Percentiles rank a stretch among this genome's conserved stretches.
These are phyloP conservation scores for Pterulicium gracile DNA, from an alignment of 1,284 basidiomycete genomes.

Conservation along the genomic window DNA sequence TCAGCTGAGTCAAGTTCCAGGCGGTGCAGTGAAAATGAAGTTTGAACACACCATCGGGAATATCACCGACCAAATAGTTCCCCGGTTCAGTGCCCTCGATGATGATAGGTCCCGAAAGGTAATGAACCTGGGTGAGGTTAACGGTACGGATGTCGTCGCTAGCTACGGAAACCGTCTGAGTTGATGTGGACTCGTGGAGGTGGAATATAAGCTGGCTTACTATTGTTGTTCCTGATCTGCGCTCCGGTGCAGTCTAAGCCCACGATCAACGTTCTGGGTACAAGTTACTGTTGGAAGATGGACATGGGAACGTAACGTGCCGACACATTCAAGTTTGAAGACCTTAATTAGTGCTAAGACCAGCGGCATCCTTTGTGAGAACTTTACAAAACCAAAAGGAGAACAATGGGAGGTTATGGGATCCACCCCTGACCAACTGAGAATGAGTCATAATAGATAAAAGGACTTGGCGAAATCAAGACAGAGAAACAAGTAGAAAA, in stretches of 20 bases:
- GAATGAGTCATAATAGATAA: too few species aligned
- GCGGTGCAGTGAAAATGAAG: not conserved
- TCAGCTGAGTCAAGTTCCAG: not conserved
- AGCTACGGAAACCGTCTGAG: slow-evolving; percentile 20
- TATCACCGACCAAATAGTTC: slow-evolving; percentile 71
- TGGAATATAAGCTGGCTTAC: slow-evolving; percentile 23
- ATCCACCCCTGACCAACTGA: too few species aligned
- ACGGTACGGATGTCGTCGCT: slow-evolving; percentile 62
- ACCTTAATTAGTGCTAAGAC: slow-evolving; percentile 24
- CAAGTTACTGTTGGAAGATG: not conserved
- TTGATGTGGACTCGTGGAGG: not conserved
- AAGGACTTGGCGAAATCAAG: too few species aligned
- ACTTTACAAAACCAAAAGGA: too few species aligned
- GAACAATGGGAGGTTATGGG: too few species aligned
- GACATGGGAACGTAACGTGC: slow-evolving; percentile 22
- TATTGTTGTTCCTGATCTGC: slow-evolving; percentile 68
- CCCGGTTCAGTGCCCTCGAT: slow-evolving; percentile 71
- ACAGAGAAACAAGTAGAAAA: too few species aligned
- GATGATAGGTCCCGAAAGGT: slow-evolving; percentile 66
- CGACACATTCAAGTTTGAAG: slow-evolving; percentile 69
- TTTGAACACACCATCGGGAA: slow-evolving; percentile 46
- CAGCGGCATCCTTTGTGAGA: not conserved
- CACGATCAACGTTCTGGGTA: not conserved
- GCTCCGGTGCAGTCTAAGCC: slow-evolving; percentile 63
- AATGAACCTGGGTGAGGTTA: slow-evolving; percentile 57